A percentile compares a stretch with the other conserved stretches of the same genome.
These are phyloP conservation scores for Colletotrichum agaves DNA, from an alignment of 2,329 filamentous ascomycete genomes.

Conservation along the genomic window DNA sequence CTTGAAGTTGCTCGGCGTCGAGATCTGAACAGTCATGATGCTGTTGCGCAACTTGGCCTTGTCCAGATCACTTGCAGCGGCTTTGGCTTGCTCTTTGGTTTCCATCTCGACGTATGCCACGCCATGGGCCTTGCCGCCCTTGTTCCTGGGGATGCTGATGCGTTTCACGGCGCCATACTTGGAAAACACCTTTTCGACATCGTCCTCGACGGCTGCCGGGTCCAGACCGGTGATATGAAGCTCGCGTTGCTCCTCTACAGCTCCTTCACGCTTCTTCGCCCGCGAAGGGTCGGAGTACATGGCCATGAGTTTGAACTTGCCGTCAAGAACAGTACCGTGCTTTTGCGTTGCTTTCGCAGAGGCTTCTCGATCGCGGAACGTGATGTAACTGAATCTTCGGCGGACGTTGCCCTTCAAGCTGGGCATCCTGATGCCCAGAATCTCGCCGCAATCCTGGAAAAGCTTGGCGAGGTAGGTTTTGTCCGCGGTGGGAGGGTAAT, in stretches of 20 bases:
- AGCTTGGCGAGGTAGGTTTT: slow-evolving; percentile 75
- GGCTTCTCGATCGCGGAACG: slow-evolving; percentile 78
- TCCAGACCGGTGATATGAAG: slow-evolving; percentile 80
- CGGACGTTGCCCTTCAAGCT: slow-evolving; percentile 90
- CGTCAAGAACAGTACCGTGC: slow-evolving; percentile 76
- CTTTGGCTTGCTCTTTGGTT: slow-evolving; percentile 74
- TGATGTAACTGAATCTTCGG: slow-evolving; percentile 94
- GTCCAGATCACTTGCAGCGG: slow-evolving; percentile 75
- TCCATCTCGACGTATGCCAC: slow-evolving; percentile 84
- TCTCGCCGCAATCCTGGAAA: slow-evolving; percentile 80
- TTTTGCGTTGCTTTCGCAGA: slow-evolving; percentile 79
- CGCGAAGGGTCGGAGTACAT: slow-evolving; percentile 86
- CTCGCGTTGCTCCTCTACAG: slow-evolving; percentile 88
- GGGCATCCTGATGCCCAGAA: slow-evolving; percentile 88
- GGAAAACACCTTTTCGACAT: slow-evolving; percentile 76
- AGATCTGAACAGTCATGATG: slow-evolving; percentile 73
- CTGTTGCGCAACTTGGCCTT: slow-evolving; percentile 75
- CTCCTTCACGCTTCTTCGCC: slow-evolving; percentile 82
- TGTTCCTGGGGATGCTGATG: slow-evolving; percentile 76
- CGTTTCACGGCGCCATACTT: slow-evolving; percentile 81
- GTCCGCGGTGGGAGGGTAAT: slow-evolving; percentile 84
- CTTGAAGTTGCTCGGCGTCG: slow-evolving; percentile 66
- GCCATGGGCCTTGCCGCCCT: slow-evolving; percentile 77
- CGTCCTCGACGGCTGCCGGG: slow-evolving; percentile 69
- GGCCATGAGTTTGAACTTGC: slow-evolving; percentile 74